Base-by-base conservation (phyloP, 495 filamentous ascomycete species). In the Aspergillus mulundensis region DNA sequence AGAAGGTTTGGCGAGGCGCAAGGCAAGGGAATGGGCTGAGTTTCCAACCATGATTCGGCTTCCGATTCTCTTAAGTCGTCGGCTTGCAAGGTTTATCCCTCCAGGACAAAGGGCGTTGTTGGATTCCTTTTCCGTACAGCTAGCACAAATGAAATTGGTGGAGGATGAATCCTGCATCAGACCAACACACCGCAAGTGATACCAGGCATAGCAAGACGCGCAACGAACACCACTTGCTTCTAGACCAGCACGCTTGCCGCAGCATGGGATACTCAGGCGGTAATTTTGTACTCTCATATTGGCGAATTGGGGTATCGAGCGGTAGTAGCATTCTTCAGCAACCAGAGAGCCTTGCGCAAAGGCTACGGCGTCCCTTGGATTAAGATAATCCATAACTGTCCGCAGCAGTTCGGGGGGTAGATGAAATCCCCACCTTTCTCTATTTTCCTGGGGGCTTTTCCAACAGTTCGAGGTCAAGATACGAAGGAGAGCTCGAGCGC, bases 271-370 rank as follows among this genome's bases (percentile, higher is more conserved):
- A 28, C 25, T 28, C 25, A 28, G 8, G 8, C 25, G 25, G 25
- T 4, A 28, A 8, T 8, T 28, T 8, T 28, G 25, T 4, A 28
- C 25, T 28, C 23, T 45, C 24, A 21, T 50, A 38, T 59, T 34
- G 19, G 50, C 36, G n/a, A 61, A 18, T 34, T 58, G 54, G 23
- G 54, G 25, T 41, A 50, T 25, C 30, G 50, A 61, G 30, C 11
- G 8, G 12, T 61, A 61, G 50, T 61, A 61, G 48, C 39, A 58
- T 39, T 54, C 42, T 34, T 21, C 24, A 18, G 28, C 32, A 10
- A 20, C 40, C 25, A 58, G 36, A 16, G 60, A 62, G 28, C 56
- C 60, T 41, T 56, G 51, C 14, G 56, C 28, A 49, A 62, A 59
- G 48, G 60, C 52, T n/a, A 59, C 46, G 1, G 48, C 21, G 48